phyloP scores from a whole-genome alignment of 2,329 filamentous ascomycete genomes.

The Pyrenophora seminiperda region DNA sequence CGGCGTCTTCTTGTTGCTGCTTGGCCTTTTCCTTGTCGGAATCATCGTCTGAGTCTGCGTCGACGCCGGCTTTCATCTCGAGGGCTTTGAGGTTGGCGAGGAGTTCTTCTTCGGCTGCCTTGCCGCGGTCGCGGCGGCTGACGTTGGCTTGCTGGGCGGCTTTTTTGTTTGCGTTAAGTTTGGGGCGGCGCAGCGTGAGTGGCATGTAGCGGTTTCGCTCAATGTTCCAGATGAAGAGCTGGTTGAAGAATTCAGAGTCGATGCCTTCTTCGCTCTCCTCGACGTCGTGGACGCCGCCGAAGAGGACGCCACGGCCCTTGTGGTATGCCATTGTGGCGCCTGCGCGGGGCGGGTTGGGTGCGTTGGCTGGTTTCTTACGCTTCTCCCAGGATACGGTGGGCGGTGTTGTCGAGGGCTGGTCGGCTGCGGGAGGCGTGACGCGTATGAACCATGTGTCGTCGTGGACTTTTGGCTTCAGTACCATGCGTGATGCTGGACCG shows the following conservation, averaged over 20 bases:
- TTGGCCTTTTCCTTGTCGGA: constrained; percentile 33
- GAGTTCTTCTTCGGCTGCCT: constrained; percentile 90
- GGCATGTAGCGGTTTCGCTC: constrained; percentile 96
- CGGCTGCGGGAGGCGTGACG: constrained; percentile 72
- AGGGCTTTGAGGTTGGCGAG: constrained; percentile 84
- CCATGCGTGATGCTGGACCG: constrained; percentile 68
- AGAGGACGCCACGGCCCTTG: constrained; percentile 88
- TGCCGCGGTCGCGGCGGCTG: constrained; percentile 68
- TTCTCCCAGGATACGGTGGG: constrained; percentile 88
- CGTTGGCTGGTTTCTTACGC: constrained; percentile 88
- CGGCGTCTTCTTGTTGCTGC: constrained; percentile 45
- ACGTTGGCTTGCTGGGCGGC: constrained; percentile 46
- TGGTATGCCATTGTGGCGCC: constrained; percentile 94
- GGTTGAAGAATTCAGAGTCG: constrained; percentile 96
- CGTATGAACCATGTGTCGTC: constrained; percentile 94
- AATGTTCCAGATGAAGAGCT: constrained; percentile 89
- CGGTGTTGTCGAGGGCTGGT: constrained; percentile 67
- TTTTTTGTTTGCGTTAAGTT: constrained; percentile 68
- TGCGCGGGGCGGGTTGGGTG: constrained; percentile 80
- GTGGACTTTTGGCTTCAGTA: constrained; percentile 85
- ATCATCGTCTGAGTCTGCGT: constrained; percentile 50
- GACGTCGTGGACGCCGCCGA: constrained; percentile 93
- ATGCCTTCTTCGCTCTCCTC: constrained; percentile 93
- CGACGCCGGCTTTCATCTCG: constrained; percentile 72
- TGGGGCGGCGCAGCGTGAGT: constrained; percentile 74